phyloP scores from a whole-genome alignment of 208 protist genomes.

The Angomonas desouzai region DNA sequence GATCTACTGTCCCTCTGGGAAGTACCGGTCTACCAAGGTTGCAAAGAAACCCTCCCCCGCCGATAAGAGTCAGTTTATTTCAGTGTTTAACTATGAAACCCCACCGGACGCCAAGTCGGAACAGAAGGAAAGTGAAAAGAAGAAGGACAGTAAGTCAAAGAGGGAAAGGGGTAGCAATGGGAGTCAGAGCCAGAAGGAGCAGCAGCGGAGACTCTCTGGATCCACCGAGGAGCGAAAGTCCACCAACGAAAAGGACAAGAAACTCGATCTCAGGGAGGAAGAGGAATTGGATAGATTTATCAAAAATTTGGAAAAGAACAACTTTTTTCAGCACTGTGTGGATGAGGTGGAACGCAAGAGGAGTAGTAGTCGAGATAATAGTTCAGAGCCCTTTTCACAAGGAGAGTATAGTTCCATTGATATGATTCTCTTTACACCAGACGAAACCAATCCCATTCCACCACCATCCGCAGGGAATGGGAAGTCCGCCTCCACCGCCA shows the following conservation, averaged over 20 bases:
- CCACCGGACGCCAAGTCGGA: not conserved
- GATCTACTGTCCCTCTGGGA: not conserved
- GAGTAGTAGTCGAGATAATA: not conserved
- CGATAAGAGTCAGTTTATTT: constrained; percentile 1
- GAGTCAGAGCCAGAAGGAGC: too few species aligned
- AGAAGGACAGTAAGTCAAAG: too few species aligned
- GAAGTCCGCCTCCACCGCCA: too few species aligned
- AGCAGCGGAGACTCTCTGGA: not conserved
- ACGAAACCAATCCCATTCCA: too few species aligned
- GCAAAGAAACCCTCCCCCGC: not conserved
- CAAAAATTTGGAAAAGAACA: not conserved
- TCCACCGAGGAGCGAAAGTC: too few species aligned
- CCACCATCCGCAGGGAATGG: too few species aligned
- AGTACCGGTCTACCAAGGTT: not conserved
- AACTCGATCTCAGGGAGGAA: too few species aligned
- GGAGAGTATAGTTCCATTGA: too few species aligned
- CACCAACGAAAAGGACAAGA: too few species aligned
- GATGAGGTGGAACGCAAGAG: constrained; percentile 1
- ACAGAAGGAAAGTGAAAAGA: not conserved
- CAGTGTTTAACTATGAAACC: constrained; percentile 2
- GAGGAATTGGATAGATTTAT: not conserved
- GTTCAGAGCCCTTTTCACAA: too few species aligned
- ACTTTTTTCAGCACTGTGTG: not conserved
- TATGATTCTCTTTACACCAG: too few species aligned
- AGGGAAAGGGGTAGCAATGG: too few species aligned